Evolutionary conservation across 495 filamentous ascomycete species (phyloP).

Genomic region (Glonium stellatum): DNA sequence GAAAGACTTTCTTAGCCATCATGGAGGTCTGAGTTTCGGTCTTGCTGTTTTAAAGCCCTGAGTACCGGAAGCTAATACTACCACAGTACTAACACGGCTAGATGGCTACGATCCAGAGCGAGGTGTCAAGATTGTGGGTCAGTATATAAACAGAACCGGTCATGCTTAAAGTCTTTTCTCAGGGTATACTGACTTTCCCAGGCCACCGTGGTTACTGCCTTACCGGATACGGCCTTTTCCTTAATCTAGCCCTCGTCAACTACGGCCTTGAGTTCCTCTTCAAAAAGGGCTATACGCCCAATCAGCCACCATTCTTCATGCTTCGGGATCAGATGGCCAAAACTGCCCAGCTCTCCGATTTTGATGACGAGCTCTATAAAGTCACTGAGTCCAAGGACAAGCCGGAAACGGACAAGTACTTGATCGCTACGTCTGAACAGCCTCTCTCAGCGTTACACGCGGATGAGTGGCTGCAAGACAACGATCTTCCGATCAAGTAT

Average conservation of each 20-base stretch:
- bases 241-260: constrained; percentile 72
- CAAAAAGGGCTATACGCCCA: constrained; percentile 69
- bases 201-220: constrained; percentile 35
- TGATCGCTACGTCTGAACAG: constrained; percentile 96
- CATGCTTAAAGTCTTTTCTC: neutral
- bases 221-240: constrained; percentile 82
- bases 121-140: constrained; percentile 59
- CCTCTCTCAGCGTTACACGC: constrained; percentile 87
- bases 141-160: neutral
- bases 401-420: constrained; percentile 83
- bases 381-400: constrained; percentile 75
- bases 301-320: constrained; percentile 96
- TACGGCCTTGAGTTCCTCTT: constrained; percentile 87
- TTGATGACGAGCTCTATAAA: constrained; percentile 97
- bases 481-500: constrained; percentile 84
- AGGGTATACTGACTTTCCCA: neutral
- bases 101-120: constrained; percentile 92
- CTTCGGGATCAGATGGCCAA: constrained; percentile 95
- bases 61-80: neutral
- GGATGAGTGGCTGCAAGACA: constrained; percentile 82
- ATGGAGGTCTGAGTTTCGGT: constrained; percentile 47
- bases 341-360: constrained; percentile 93
- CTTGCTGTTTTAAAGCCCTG: neutral
- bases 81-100: constrained; percentile 63
- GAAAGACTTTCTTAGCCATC: constrained; percentile 72